These are phyloP conservation scores for Lipomyces yamanashiensis DNA, from an alignment of 805 yeast genomes.

Conservation along the genomic window DNA sequence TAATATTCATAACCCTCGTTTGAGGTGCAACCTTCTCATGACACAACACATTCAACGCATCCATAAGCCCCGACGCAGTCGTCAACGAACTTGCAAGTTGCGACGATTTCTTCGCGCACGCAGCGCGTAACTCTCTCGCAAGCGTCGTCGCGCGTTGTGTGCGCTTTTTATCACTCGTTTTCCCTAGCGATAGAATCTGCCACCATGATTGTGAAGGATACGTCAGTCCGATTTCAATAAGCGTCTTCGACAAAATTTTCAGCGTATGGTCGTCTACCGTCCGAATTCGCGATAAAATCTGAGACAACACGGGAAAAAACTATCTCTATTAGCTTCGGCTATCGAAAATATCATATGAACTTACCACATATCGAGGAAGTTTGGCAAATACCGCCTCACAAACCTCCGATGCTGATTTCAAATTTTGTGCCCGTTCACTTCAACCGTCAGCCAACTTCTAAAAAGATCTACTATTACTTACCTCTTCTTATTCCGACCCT, in stretches of 20 bases:
- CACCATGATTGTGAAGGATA: conserved; percentile 89
- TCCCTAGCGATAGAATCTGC: conserved; percentile 72
- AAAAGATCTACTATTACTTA: neutral
- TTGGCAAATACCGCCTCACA: conserved; percentile 48
- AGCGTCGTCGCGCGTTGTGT: conserved; percentile 45
- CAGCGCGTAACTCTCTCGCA: conserved; percentile 35
- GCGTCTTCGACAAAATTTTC: conserved; percentile 59
- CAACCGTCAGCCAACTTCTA: conserved; percentile 5
- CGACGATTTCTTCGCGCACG: neutral
- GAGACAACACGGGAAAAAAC: conserved; percentile 88
- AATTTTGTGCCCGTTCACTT: conserved; percentile 28
- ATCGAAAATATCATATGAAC: neutral
- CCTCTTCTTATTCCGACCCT: neutral
- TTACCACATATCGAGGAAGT: conserved; percentile 54
- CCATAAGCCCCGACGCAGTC: conserved; percentile 15
- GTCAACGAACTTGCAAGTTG: conserved; percentile 1
- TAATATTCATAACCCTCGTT: conserved; percentile 10
- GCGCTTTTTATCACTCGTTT: conserved; percentile 59
- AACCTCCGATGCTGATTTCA: conserved; percentile 25
- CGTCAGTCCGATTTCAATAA: conserved; percentile 58
- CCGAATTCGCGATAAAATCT: conserved; percentile 75
- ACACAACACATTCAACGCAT: conserved; percentile 13
- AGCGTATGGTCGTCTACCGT: conserved; percentile 65
- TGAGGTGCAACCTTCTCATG: neutral
- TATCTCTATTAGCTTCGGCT: neutral